Conservation (phyloP, 2,329 filamentous ascomycete species). For the Neocatenulostroma microsporum region DNA sequence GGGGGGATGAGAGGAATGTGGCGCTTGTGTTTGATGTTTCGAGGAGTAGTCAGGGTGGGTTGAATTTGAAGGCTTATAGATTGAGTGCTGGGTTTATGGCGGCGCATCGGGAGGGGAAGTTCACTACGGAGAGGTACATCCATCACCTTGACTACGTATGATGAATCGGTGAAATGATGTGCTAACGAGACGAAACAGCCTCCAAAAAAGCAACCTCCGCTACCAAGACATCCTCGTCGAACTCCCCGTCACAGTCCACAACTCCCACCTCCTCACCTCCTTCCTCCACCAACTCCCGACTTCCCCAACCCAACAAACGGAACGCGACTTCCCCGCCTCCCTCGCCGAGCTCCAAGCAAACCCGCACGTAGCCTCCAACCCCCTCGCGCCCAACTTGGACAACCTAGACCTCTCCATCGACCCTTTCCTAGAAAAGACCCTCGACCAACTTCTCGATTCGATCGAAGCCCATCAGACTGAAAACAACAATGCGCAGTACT, state of each 20-base stretch:
- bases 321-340: constrained; percentile 68
- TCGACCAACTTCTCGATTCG: constrained; percentile 88
- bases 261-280: constrained; percentile 92
- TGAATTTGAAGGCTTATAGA: constrained; percentile 86
- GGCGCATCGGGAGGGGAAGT: constrained; percentile 94
- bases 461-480: constrained; percentile 98
- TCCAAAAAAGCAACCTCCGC: constrained; percentile 87
- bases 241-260: constrained; percentile 82
- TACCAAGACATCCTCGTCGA: constrained; percentile 93
- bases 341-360: constrained; percentile 68
- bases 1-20: constrained; percentile 77
- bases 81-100: constrained; percentile 81
- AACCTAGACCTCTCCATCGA: constrained; percentile 88
- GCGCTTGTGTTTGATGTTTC: constrained; percentile 92
- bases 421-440: constrained; percentile 96
- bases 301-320: constrained; percentile 45
- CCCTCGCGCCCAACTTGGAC: constrained; percentile 82
- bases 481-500: constrained; percentile 98
- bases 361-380: constrained; percentile 48
- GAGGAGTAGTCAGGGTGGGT: constrained; percentile 82
- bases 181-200: too few relatives aligned
- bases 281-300: constrained; percentile 88
- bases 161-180: too few relatives aligned
- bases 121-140: constrained; percentile 87
- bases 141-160: too few relatives aligned